A percentile compares a stretch with the other conserved stretches of the same genome.
Conservation (phyloP, 1,139 yeast genomes). For the Lodderomyces margitis region DNA sequence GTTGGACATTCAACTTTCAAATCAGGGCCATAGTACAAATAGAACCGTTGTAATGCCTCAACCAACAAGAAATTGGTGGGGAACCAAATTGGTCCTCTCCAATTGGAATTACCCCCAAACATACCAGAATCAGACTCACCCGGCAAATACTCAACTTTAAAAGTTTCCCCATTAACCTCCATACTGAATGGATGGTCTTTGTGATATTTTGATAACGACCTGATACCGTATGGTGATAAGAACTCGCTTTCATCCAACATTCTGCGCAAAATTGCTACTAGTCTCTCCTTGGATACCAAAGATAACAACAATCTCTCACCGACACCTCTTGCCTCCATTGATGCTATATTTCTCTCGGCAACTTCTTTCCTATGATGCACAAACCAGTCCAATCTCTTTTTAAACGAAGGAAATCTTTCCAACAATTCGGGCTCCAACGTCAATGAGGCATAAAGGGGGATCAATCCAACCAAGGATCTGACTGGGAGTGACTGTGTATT, state of each 20-base stretch:
- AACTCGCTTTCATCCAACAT: slow-evolving; percentile 91
- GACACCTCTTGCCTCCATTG: slow-evolving; percentile 81
- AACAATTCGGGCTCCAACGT: slow-evolving; percentile 86
- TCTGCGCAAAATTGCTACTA: slow-evolving; percentile 70
- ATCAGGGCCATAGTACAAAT: slow-evolving; percentile 84
- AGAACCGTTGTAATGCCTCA: slow-evolving; percentile 87
- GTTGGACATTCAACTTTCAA: slow-evolving; percentile 89
- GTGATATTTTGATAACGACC: slow-evolving; percentile 87
- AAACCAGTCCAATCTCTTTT: slow-evolving; percentile 86
- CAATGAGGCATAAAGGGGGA: slow-evolving; percentile 88
- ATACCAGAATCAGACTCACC: slow-evolving; percentile 94
- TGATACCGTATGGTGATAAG: slow-evolving; percentile 80
- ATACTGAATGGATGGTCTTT: slow-evolving; percentile 83
- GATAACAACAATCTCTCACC: slow-evolving; percentile 84
- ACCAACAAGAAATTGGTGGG: slow-evolving; percentile 87
- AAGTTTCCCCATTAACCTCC: slow-evolving; percentile 79
- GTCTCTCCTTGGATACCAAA: slow-evolving; percentile 77
- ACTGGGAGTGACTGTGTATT: slow-evolving; percentile 76
- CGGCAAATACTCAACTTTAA: slow-evolving; percentile 76
- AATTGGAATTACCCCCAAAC: slow-evolving; percentile 96
- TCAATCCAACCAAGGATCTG: slow-evolving; percentile 86
- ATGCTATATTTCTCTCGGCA: slow-evolving; percentile 86
- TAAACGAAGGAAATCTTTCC: slow-evolving; percentile 78
- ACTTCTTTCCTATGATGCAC: slow-evolving; percentile 67
- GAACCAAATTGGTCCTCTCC: slow-evolving; percentile 99